Base-by-base conservation (phyloP, 371 early-diverging fungal species). In the Dichotomocladium elegans region DNA sequence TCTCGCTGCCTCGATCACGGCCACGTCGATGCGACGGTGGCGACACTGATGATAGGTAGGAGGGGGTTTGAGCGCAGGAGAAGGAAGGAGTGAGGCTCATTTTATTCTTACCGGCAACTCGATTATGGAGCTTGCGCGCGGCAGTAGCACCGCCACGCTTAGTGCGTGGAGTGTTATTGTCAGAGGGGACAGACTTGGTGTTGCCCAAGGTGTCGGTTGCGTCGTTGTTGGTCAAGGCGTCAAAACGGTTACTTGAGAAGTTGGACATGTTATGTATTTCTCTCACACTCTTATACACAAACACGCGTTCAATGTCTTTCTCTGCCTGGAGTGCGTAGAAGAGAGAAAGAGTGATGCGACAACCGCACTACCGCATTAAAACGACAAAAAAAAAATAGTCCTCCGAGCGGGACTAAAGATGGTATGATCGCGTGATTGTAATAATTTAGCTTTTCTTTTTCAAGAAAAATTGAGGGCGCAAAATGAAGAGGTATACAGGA, bases 191-290 rank as follows among this genome's bases (percentile, higher is more conserved):
- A 47, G 68, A 66, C 49, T 72, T 68, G 35, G 37, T 31, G 47
- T 72, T 72, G 35, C 72, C 72, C 26, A 72, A 61, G 35, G 67
- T 68, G 51, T 72, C 72, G 7, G 65, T 57, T 52, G 69, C 74
- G 27, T 57, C 48, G 9, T 67, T 70, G 7, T 60, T 60, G 47
- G 63, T 52, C 42, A 73, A 60, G 29, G 55, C 63, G 44, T 34
- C 61, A 57, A 69, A 73, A 47, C 63, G 66, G 25, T 73, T 73
- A n/a, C 41, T 29, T 29, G 55, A 44, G 29, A 58, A 62, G 9
- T 53, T 40, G 40, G 73, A 58, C 73, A 72, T 70, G 11, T 4
- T n/a, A n/a, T n/a, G n/a, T n/a, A n/a, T n/a, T n/a, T n/a, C n/a
- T n/a, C n/a, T n/a, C n/a, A n/a, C n/a, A n/a, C n/a, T n/a, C n/a